A percentile compares a stretch with the other conserved stretches of the same genome.
These are phyloP conservation scores for Recurvomyces mirabilis DNA, from an alignment of 495 filamentous ascomycete species.

Conservation along the genomic window DNA sequence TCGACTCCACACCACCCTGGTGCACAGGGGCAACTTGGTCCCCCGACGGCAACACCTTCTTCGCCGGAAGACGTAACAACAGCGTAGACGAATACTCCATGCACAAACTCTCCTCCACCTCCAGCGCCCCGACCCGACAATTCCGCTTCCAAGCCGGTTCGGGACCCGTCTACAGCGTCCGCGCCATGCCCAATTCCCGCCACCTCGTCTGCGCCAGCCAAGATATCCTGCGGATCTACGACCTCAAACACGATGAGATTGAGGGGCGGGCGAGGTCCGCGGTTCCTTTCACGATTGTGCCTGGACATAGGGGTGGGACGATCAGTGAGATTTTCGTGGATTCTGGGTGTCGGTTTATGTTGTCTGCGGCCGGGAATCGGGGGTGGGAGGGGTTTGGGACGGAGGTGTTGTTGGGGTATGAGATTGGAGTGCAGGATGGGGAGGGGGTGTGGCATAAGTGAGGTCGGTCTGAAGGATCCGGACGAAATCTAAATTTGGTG, in stretches of 20 bases:
- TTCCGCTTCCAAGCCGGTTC: constrained; percentile 86
- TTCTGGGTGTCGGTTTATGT: constrained; percentile 77
- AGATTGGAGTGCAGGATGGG: constrained; percentile 49
- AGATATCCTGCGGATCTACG: constrained; percentile 88
- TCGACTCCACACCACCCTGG: constrained; percentile 74
- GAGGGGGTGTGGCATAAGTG: constrained; percentile 17
- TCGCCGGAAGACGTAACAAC: constrained; percentile 82
- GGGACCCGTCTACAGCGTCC: constrained; percentile 74
- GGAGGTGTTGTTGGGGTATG: constrained; percentile 88
- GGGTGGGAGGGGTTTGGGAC: constrained; percentile 93
- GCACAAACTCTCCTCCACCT: constrained; percentile 47
- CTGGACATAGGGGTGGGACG: constrained; percentile 82
- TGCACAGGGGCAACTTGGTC: constrained; percentile 98
- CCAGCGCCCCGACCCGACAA: constrained; percentile 59
- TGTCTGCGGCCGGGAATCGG: constrained; percentile 78
- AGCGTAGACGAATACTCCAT: constrained; percentile 91
- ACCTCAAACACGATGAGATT: constrained; percentile 56
- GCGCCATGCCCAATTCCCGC: constrained; percentile 84
- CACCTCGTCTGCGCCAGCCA: constrained; percentile 91
- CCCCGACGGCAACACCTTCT: constrained; percentile 90
- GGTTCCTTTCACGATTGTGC: constrained; percentile 88
- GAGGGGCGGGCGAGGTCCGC: constrained; percentile 53
- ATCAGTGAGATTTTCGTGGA: constrained; percentile 77
- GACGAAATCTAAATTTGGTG: too few species aligned
- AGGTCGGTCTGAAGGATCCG: too few species aligned